Percentiles rank a stretch among this genome's conserved stretches.
These are phyloP conservation scores for Xanthoconium purpureum DNA, from an alignment of 768 basidiomycete genomes.

Conservation along the genomic window DNA sequence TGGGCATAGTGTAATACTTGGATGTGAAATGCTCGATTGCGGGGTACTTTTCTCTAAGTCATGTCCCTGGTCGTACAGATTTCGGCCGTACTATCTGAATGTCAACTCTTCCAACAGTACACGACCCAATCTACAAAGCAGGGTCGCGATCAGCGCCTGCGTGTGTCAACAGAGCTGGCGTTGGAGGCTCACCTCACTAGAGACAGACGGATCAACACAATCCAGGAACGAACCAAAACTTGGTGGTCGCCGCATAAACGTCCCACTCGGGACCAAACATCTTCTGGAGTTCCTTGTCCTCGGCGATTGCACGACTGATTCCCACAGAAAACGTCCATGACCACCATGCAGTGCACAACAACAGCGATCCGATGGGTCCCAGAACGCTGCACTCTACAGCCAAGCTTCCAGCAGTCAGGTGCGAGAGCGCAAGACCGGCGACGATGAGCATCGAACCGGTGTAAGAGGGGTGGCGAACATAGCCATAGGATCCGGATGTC, in stretches of 20 bases:
- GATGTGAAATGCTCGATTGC: neutral
- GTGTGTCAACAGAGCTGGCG: too few species aligned
- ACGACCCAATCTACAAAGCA: too few species aligned
- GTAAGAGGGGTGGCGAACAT: constrained; percentile 56
- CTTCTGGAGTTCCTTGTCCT: constrained; percentile 48
- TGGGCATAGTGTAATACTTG: neutral
- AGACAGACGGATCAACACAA: constrained; percentile 29
- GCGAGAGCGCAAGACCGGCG: constrained; percentile 44
- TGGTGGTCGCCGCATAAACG: constrained; percentile 41
- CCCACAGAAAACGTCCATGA: constrained; percentile 47
- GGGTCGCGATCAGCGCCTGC: neutral
- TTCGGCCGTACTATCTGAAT: neutral
- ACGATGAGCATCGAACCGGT: constrained; percentile 51
- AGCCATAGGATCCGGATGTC: constrained; percentile 47
- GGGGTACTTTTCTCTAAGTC: neutral
- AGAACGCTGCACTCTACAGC: constrained; percentile 38
- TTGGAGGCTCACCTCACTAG: neutral
- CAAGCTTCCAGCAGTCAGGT: constrained; percentile 47
- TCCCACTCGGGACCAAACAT: constrained; percentile 49
- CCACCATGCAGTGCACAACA: constrained; percentile 46
- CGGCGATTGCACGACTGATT: constrained; percentile 47
- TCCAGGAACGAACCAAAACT: constrained; percentile 50
- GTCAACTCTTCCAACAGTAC: neutral
- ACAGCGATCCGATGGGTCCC: constrained; percentile 30
- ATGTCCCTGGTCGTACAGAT: neutral